These are phyloP conservation scores for Hamamelis virginiana DNA, from an alignment of 164 flowering plant genomes.

Conservation along the genomic window DNA sequence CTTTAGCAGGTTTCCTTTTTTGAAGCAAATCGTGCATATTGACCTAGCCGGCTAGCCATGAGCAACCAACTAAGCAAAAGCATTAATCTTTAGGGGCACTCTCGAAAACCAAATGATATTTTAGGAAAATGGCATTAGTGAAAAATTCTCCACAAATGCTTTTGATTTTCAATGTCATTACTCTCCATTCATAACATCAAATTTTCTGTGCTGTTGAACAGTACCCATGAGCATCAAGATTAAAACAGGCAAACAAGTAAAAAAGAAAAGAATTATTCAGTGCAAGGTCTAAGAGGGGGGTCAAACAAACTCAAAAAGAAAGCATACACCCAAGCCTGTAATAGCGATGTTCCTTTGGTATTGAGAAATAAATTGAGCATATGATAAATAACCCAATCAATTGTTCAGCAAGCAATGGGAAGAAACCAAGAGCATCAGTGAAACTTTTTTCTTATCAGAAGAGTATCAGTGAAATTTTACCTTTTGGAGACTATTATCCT, in stretches of 20 bases:
- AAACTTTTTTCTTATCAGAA: conserved; percentile 10
- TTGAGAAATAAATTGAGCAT: neutral
- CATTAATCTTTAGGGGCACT: too few species aligned
- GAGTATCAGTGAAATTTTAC: conserved; percentile 27
- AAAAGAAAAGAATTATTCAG: neutral
- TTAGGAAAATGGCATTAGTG: too few species aligned
- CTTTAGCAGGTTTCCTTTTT: too few species aligned
- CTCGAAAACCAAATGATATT: too few species aligned
- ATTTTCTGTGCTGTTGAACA: neutral
- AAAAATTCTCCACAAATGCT: too few species aligned
- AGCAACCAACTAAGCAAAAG: too few species aligned
- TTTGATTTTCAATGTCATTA: too few species aligned
- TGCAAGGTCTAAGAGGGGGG: neutral
- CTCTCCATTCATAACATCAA: too few species aligned
- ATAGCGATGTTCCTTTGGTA: neutral
- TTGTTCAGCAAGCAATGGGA: neutral
- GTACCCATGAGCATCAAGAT: neutral
- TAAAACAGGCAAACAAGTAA: neutral
- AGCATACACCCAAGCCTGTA: neutral
- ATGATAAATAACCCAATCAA: neutral
- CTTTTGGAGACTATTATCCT: conserved; percentile 48
- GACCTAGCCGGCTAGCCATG: too few species aligned
- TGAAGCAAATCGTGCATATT: too few species aligned
- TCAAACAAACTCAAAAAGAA: neutral
- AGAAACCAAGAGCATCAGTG: neutral